Percentiles rank a stretch among this genome's conserved stretches.
Evolutionary conservation across 257 asterid species (phyloP).

Genomic region (Cynanchum wilfordii): DNA sequence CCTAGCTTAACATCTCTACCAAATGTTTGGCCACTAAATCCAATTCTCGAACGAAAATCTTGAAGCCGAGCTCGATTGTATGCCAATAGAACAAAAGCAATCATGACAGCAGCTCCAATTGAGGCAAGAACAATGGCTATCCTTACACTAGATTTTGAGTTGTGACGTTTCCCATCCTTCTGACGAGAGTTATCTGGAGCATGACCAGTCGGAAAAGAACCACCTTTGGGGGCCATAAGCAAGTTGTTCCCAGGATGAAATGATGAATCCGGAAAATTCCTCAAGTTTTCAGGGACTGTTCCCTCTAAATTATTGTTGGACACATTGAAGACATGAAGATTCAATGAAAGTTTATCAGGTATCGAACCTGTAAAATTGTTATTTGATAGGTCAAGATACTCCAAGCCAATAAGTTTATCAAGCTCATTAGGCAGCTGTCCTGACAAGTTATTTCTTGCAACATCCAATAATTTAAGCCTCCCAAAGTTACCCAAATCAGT

Average conservation of each 20-base stretch:
- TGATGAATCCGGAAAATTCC: slow-evolving; percentile 50
- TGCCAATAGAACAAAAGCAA: slow-evolving; percentile 63
- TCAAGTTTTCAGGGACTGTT: slow-evolving; percentile 57
- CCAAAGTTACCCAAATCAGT: slow-evolving; percentile 63
- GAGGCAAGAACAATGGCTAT: slow-evolving; percentile 77
- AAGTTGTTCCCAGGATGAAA: slow-evolving; percentile 63
- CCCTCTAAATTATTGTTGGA: slow-evolving; percentile 65
- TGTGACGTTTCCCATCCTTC: slow-evolving; percentile 11
- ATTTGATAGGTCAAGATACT: slow-evolving; percentile 61
- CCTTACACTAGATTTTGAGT: slow-evolving; percentile 43
- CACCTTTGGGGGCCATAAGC: slow-evolving; percentile 17
- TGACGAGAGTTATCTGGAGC: slow-evolving; percentile 23
- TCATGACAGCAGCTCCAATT: slow-evolving; percentile 68
- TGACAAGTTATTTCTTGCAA: slow-evolving; percentile 58
- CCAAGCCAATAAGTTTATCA: slow-evolving; percentile 54
- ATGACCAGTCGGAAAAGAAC: slow-evolving; percentile 14
- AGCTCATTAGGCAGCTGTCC: slow-evolving; percentile 67
- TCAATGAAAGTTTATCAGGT: slow-evolving; percentile 54
- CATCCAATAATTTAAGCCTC: slow-evolving; percentile 61
- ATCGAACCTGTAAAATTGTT: slow-evolving; percentile 63
- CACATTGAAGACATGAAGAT: slow-evolving; percentile 52
- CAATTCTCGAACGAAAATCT: slow-evolving; percentile 44
- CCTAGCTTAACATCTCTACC: slow-evolving; percentile 57
- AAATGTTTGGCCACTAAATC: slow-evolving; percentile 39
- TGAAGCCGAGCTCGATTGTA: slow-evolving; percentile 57